Percentiles rank a stretch among this genome's conserved stretches.
These are phyloP conservation scores for Saccharomycopsis hybrid DNA, from an alignment of 1,139 yeast species.

Conservation along the genomic window DNA sequence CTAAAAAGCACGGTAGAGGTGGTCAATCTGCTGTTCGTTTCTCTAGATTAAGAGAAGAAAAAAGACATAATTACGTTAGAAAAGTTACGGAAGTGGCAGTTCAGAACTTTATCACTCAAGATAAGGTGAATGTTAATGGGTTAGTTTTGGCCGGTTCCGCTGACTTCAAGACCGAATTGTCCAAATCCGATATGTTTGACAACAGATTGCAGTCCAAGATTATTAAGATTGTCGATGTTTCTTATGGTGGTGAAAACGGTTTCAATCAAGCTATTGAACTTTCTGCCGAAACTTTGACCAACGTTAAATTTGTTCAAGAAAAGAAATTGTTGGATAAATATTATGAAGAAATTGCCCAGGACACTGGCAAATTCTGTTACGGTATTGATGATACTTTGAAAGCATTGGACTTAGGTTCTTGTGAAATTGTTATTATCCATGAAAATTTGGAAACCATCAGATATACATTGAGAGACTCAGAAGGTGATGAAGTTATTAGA, in stretches of 20 bases:
- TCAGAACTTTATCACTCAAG: slow-evolving; percentile 87
- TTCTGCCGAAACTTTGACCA: slow-evolving; percentile 92
- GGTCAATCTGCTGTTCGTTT: slow-evolving; percentile 99
- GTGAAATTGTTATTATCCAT: slow-evolving; percentile 85
- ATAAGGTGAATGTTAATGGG: slow-evolving; percentile 91
- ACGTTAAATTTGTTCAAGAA: slow-evolving; percentile 96
- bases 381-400: slow-evolving; percentile 95
- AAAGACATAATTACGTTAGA: slow-evolving; percentile 96
- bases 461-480: slow-evolving; percentile 77
- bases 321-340: slow-evolving; percentile 87
- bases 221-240: slow-evolving; percentile 88
- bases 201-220: slow-evolving; percentile 81
- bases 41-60: slow-evolving; percentile 97
- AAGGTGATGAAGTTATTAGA: slow-evolving; percentile 70
- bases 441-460: slow-evolving; percentile 85
- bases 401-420: slow-evolving; percentile 93
- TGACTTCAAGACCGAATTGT: slow-evolving; percentile 91
- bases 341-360: slow-evolving; percentile 96
- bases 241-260: slow-evolving; percentile 98
- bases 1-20: slow-evolving; percentile 99
- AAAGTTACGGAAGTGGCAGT: slow-evolving; percentile 98
- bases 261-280: slow-evolving; percentile 98
- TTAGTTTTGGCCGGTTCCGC: slow-evolving; percentile 97
- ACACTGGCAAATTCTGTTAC: slow-evolving; percentile 93
- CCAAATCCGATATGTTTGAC: slow-evolving; percentile 90